Evolutionary conservation across 176 grass and related monocot species (phyloP), one percentile per base, ranked within the genome.

Genomic region (Hyparrhenia diplandra): DNA sequence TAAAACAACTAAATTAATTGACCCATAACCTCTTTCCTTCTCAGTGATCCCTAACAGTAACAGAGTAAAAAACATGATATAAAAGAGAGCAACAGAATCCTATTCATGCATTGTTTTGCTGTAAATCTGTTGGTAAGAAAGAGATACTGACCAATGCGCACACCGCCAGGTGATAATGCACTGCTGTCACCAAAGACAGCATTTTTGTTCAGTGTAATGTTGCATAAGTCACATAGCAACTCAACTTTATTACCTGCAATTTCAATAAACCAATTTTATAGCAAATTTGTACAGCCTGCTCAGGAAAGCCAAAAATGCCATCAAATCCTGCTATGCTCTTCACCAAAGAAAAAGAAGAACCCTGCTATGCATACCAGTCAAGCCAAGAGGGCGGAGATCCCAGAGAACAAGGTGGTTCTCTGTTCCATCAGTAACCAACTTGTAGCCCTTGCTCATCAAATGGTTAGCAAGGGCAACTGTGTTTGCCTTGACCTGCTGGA

Each of bases 361-460:
- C 17, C 6, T 71, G 37, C 17, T 24, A 51, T 66, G 29, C 64
- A 31, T 93, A 99, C 96, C 96, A 75, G 96, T 95, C 82, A 99
- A 86, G 25, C 96, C 93, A 88, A 99, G 92, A 80, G 96, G 92
- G 6, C 96, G 96, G 32, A 99, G 96, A 79, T 99, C 96, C 96
- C 96, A 99, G 43, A 99, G 90, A 59, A 99, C 93, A 91, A 99
- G 92, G 52, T 99, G 96, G 73, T 99, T 99, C 82, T 99, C 96
- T 55, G 96, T 99, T 77, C 96, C 96, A 84, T 91, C 90, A 8
- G 96, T 99, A 29, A 99, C 96, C 80, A 99, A 85, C 84, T 93
- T 99, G 89, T 99, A 99, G 52, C 96, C 90, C 78, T 99, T 99
- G 74, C 75, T 99, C 90, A 93, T 99, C 67, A 99, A 86, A 85